phyloP scores from a whole-genome alignment of 2,329 filamentous ascomycete genomes.

The Myriosclerotinia duriaeana region DNA sequence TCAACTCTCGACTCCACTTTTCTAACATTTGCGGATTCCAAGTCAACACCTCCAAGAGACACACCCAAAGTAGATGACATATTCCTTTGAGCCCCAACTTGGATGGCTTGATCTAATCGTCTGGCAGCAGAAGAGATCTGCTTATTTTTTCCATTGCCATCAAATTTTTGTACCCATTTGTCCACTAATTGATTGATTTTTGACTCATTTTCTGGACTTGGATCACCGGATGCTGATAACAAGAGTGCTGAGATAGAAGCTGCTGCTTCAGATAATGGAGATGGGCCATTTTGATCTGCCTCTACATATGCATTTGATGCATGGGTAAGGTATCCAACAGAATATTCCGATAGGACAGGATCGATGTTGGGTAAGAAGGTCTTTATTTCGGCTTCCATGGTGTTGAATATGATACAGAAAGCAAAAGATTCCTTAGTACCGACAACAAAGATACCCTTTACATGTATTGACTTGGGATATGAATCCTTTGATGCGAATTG shows the following conservation, averaged over 20 bases:
- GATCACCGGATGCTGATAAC: conserved; percentile 86
- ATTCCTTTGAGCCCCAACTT: conserved; percentile 90
- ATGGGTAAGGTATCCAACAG: conserved; percentile 90
- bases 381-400: conserved; percentile 86
- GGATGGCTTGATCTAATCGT: conserved; percentile 89
- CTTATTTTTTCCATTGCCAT: conserved; percentile 64
- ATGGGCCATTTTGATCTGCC: conserved; percentile 64
- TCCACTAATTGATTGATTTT: conserved; percentile 81
- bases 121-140: conserved; percentile 74
- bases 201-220: conserved; percentile 68
- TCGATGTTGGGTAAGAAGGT: conserved; percentile 83
- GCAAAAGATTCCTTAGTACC: neutral
- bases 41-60: conserved; percentile 77
- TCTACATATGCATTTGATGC: conserved; percentile 83
- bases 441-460: neutral
- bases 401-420: neutral
- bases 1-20: conserved; percentile 98
- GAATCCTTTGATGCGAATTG: conserved; percentile 5
- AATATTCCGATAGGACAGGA: conserved; percentile 86
- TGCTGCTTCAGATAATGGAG: conserved; percentile 82
- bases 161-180: conserved; percentile 84
- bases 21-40: conserved; percentile 87
- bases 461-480: neutral
- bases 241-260: conserved; percentile 82
- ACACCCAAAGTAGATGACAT: conserved; percentile 95